Conservation (phyloP, 768 basidiomycete species). For the Leucogyrophana mollusca region DNA sequence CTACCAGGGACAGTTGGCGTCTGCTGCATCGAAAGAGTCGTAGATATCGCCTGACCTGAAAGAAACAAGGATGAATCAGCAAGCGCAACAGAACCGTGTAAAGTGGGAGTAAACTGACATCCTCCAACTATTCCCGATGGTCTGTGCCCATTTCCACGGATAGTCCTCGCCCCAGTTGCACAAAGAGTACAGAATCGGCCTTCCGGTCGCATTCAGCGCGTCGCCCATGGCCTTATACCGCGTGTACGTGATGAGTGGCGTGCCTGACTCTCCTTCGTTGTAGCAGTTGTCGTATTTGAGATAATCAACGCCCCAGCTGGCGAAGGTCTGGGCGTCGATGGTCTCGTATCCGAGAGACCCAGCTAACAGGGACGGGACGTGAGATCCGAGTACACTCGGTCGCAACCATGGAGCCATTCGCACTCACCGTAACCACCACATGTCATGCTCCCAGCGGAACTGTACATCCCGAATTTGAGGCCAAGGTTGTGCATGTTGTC, state of each 20-base stretch:
- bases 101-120: too few species aligned
- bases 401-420: too few species aligned
- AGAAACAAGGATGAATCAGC: too few species aligned
- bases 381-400: too few species aligned
- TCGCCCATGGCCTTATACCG: slow-evolving; percentile 42
- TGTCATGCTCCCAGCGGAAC: slow-evolving; percentile 49
- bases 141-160: background rate
- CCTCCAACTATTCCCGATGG: slow-evolving; percentile 21
- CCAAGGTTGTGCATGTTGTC: slow-evolving; percentile 45
- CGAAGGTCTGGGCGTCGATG: slow-evolving; percentile 51
- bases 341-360: slow-evolving; percentile 49
- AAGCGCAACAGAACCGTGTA: too few species aligned
- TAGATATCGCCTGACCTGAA: too few species aligned
- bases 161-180: slow-evolving; percentile 36
- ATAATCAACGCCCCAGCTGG: slow-evolving; percentile 54
- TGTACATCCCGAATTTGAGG: slow-evolving; percentile 52
- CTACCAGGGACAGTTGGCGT: too few species aligned
- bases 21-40: too few species aligned
- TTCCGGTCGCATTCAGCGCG: slow-evolving; percentile 41
- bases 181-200: slow-evolving; percentile 40
- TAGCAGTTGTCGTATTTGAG: slow-evolving; percentile 51
- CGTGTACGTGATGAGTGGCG: slow-evolving; percentile 39
- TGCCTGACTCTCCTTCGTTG: slow-evolving; percentile 41
- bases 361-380: slow-evolving; percentile 19
- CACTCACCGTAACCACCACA: slow-evolving; percentile 43